Base-by-base conservation (phyloP, 768 basidiomycete genomes). In the Dioszegia crocea region DNA sequence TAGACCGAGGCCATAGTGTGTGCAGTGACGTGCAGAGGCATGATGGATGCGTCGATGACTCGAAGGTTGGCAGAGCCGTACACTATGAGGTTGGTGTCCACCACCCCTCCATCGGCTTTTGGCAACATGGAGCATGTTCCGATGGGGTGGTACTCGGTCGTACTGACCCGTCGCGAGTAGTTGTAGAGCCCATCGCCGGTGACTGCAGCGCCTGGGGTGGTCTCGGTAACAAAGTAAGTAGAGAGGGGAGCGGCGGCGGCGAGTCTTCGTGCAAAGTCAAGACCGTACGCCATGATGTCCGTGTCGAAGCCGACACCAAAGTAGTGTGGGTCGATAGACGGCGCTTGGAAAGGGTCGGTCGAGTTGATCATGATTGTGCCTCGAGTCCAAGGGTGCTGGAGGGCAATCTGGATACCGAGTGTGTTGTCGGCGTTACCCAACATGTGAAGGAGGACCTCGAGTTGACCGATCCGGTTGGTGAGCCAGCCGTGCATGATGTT, bases 251-350 rank as follows among this genome's bases (percentile, higher is more conserved):
- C 75, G 1, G 83, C 81, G 9, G 78, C 65, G 0, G 81, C 84
- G 40, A 87, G 68, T 56, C 68, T 80, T 29, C 86, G 81, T n/a
- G 82, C 84, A 49, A 86, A 80, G 71, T 84, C 84, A 56, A 85
- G 74, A 30, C 83, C 86, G 39, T 67, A 66, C 21, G 38, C 40
- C 56, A 71, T 68, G 29, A 74, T 71, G 50, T 74, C 72, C 38
- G 68, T 74, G 56, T 74, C 72, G 59, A 71, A 74, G 16, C 72
- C 72, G 23, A 74, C 72, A 38, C 69, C 69, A 57, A 86, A 82
- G 76, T 87, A 88, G 60, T 81, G 76, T 3, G 87, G 87, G 74
- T 88, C 84, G 68, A 88, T 84, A 44, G 81, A 70, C 4, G 85
- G 85, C 23, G 78, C 65, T 57, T 83, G 82, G 75, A 88, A 88